Conservation (phyloP, 106 monocot genomes). For the Dioscorea zingiberensis region DNA sequence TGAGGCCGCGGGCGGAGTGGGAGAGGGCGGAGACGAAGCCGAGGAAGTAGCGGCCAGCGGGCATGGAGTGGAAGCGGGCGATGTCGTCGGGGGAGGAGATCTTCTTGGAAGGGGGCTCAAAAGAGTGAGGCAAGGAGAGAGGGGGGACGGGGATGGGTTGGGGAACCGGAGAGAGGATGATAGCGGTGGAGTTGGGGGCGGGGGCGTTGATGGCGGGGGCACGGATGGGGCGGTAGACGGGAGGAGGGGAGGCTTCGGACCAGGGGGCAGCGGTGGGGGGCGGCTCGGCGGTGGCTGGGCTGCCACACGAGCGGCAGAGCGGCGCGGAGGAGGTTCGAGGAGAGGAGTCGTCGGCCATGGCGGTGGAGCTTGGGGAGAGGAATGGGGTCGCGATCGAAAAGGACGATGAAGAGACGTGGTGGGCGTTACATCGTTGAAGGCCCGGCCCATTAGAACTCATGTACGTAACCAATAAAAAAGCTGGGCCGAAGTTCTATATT, state of each 20-base stretch:
- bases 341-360: not conserved
- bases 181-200: constrained; percentile 49
- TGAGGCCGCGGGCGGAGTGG: constrained; percentile 58
- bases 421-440: too few species aligned
- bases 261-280: constrained; percentile 10
- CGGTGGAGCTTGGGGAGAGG: not conserved
- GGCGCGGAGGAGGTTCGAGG: not conserved
- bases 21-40: constrained; percentile 95
- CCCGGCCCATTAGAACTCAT: too few species aligned
- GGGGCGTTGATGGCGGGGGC: constrained; percentile 89
- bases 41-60: constrained; percentile 70
- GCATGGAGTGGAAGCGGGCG: constrained; percentile 44
- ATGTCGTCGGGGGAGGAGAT: constrained; percentile 72
- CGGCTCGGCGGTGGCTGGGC: constrained; percentile 15
- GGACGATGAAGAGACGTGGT: not conserved
- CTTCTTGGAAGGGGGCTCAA: constrained; percentile 53
- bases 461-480: too few species aligned
- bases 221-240: constrained; percentile 83
- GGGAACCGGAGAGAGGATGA: constrained; percentile 81
- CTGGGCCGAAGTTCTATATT: too few species aligned
- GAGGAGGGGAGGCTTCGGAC: constrained; percentile 41
- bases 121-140: constrained; percentile 32
- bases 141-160: constrained; percentile 65
- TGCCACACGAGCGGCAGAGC: constrained; percentile 48
- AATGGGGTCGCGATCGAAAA: not conserved